phyloP scores from a whole-genome alignment of 441 rosid genomes.

The Erodium texanum region DNA sequence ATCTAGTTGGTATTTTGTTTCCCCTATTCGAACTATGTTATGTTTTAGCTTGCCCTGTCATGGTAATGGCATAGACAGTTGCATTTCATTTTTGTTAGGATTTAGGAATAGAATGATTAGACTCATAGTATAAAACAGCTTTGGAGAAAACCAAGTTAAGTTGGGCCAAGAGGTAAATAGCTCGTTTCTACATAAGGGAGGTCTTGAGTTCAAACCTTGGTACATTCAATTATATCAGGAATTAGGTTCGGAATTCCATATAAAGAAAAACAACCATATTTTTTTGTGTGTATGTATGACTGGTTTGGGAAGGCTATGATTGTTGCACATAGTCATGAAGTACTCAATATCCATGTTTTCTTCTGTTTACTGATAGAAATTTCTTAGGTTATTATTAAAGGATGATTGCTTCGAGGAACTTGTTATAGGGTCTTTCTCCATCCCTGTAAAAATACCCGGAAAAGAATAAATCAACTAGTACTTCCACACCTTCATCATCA shows the following conservation, averaged over 20 bases:
- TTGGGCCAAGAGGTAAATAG: too few species aligned
- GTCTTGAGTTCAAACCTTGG: too few species aligned
- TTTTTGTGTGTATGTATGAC: background rate
- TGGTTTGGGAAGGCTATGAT: background rate
- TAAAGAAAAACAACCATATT: background rate
- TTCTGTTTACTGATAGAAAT: background rate
- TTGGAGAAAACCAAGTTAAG: background rate
- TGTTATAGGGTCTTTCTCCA: background rate
- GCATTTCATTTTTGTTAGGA: background rate
- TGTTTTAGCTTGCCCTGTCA: background rate
- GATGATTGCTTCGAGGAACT: background rate
- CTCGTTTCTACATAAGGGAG: too few species aligned
- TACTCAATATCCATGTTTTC: too few species aligned
- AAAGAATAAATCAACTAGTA: background rate
- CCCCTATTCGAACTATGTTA: background rate
- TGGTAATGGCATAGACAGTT: background rate
- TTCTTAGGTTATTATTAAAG: background rate
- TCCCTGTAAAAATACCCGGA: background rate
- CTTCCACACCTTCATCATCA: background rate
- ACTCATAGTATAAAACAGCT: background rate
- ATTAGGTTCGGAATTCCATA: too few species aligned
- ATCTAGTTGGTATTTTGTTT: too few species aligned
- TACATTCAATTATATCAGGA: too few species aligned
- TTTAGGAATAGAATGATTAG: background rate
- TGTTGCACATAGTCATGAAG: background rate